A percentile compares a stretch with the other conserved stretches of the same genome.
These are phyloP conservation scores for Ophioceras dolichostomum DNA, from an alignment of 2,329 filamentous ascomycete species.

Conservation along the genomic window DNA sequence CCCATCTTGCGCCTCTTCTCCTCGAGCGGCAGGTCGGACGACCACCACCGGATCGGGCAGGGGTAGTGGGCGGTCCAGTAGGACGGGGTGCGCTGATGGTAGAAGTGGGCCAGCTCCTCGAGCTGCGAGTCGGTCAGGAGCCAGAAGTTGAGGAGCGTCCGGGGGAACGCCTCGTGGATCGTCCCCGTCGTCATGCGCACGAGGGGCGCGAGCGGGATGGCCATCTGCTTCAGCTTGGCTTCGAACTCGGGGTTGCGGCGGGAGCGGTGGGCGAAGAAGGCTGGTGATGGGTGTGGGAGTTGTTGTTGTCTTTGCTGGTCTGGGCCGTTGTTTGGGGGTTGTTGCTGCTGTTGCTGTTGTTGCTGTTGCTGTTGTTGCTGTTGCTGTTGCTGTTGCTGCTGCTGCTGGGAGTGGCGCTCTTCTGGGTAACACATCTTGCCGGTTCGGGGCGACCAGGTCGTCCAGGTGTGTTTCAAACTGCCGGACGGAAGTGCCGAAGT, in stretches of 20 bases:
- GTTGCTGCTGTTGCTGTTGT: conserved; percentile 4
- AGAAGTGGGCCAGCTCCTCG: conserved; percentile 58
- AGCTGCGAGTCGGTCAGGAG: conserved; percentile 60
- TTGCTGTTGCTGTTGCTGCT: conserved; percentile 1
- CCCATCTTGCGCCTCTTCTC: conserved; percentile 64
- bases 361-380: conserved; percentile 3
- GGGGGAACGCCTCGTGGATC: conserved; percentile 54
- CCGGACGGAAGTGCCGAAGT: no score
- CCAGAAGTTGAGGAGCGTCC: conserved; percentile 58
- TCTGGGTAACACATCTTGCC: no score
- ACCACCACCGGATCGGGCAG: conserved; percentile 60
- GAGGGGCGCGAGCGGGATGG: conserved; percentile 52
- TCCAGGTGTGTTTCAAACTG: no score
- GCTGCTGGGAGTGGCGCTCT: background rate
- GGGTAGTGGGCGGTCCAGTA: conserved; percentile 50
- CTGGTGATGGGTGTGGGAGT: conserved; percentile 5
- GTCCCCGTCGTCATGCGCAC: conserved; percentile 48
- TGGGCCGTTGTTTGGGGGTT: no score
- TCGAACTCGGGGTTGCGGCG: conserved; percentile 38
- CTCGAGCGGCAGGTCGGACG: conserved; percentile 36
- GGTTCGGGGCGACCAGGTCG: no score
- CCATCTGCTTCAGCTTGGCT: conserved; percentile 53
- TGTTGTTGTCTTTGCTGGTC: conserved; percentile 3
- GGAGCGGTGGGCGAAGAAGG: conserved; percentile 23
- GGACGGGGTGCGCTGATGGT: conserved; percentile 54